Evolutionary conservation across 306 rosid species (phyloP).

Genomic region (Begonia masoniana): DNA sequence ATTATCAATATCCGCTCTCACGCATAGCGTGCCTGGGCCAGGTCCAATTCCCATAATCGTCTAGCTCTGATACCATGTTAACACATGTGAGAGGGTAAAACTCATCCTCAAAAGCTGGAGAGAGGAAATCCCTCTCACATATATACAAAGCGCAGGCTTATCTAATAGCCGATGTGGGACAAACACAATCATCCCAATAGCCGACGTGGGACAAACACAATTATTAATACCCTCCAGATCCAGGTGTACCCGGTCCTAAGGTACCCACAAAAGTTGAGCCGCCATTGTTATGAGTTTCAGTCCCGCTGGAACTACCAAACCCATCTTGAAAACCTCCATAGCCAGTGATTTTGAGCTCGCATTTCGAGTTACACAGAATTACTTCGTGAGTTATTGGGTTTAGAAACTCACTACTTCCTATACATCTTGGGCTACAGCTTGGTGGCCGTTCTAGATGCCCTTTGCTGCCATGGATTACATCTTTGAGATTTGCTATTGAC

Average conservation of each 20-base stretch:
- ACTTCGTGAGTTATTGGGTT: conserved; percentile 86
- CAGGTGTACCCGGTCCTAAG: conserved; percentile 74
- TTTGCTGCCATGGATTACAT: conserved; percentile 84
- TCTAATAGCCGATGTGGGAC: too few relatives aligned
- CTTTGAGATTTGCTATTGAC: conserved; percentile 80
- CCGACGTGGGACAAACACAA: too few relatives aligned
- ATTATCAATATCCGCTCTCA: too few relatives aligned
- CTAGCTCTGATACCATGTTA: too few relatives aligned
- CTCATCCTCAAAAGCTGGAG: too few relatives aligned
- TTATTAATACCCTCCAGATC: conserved; percentile 88
- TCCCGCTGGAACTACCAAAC: background rate
- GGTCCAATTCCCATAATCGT: too few relatives aligned
- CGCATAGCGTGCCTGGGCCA: too few relatives aligned
- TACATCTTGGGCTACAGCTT: conserved; percentile 84
- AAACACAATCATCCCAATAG: too few relatives aligned
- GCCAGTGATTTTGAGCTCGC: conserved; percentile 82
- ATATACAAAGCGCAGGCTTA: too few relatives aligned
- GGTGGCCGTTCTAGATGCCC: conserved; percentile 67
- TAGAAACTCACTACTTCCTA: conserved; percentile 77
- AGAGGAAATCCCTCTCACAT: too few relatives aligned
- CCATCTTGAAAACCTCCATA: conserved; percentile 50
- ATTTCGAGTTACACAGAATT: conserved; percentile 65
- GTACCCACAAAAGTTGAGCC: conserved; percentile 62
- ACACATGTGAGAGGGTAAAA: too few relatives aligned
- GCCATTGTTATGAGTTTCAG: conserved; percentile 9